These are phyloP conservation scores for Pseudogymnoascus verrucosus DNA, from an alignment of 2,329 filamentous ascomycete genomes.

Conservation along the genomic window DNA sequence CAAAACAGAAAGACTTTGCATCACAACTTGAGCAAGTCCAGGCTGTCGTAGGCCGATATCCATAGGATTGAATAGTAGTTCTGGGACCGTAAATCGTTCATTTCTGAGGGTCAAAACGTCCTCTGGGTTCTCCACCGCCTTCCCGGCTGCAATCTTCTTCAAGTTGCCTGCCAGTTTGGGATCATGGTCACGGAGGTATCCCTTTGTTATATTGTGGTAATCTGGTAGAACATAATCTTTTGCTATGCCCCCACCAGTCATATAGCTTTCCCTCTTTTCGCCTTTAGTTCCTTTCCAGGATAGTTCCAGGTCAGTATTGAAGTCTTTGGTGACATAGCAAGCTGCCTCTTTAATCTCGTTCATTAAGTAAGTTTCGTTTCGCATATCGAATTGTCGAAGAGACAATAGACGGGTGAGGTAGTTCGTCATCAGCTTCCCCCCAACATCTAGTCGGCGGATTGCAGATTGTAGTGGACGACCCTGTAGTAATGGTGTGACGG, in stretches of 20 bases:
- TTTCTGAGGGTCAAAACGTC: conserved; percentile 83
- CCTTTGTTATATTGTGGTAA: conserved; percentile 51
- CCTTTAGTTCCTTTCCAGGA: conserved; percentile 72
- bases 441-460: conserved; percentile 78
- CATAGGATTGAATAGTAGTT: conserved; percentile 77
- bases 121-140: conserved; percentile 48
- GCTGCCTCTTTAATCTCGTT: conserved; percentile 92
- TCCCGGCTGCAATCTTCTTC: conserved; percentile 34
- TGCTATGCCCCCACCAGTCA: conserved; percentile 51
- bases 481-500: conserved; percentile 74
- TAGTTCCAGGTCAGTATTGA: conserved; percentile 67
- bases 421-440: conserved; percentile 89
- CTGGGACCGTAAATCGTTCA: conserved; percentile 84
- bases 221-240: conserved; percentile 92
- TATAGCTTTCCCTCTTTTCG: conserved; percentile 43
- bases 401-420: conserved; percentile 85
- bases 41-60: conserved; percentile 81
- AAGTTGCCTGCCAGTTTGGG: conserved; percentile 49
- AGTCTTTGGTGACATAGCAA: conserved; percentile 75
- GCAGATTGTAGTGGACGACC: conserved; percentile 74
- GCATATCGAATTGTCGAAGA: conserved; percentile 87
- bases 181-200: conserved; percentile 71
- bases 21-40: conserved; percentile 73
- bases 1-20: conserved; percentile 66
- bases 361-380: conserved; percentile 86